Conservation (phyloP, 805 yeast genomes). For the Kodamaea restingae region DNA sequence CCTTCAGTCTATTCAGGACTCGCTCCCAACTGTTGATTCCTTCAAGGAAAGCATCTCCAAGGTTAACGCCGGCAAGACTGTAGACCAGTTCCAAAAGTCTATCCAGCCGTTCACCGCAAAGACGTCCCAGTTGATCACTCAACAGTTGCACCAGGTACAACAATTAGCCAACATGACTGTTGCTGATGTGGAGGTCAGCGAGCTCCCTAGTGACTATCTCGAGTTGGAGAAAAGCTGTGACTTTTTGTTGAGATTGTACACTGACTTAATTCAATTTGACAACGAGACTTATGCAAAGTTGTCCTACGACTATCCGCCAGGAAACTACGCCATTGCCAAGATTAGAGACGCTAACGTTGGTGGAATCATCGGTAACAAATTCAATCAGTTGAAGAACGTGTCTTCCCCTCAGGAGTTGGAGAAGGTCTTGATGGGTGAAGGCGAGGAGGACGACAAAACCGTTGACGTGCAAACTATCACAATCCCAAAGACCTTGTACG, state of each 20-base stretch:
- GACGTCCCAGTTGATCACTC: conserved; percentile 56
- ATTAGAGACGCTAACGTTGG: conserved; percentile 65
- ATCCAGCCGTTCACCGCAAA: conserved; percentile 55
- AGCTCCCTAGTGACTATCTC: conserved; percentile 69
- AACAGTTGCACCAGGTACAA: conserved; percentile 54
- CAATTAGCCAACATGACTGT: conserved; percentile 25
- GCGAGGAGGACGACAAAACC: conserved; percentile 14
- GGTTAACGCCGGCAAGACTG: conserved; percentile 38
- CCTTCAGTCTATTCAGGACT: conserved; percentile 38
- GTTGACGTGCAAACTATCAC: conserved; percentile 30
- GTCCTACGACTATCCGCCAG: conserved; percentile 80
- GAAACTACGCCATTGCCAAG: conserved; percentile 43
- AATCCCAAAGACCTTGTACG: conserved; percentile 69
- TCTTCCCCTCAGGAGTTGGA: conserved; percentile 65
- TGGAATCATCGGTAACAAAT: conserved; percentile 50
- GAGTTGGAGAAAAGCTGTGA: conserved; percentile 66
- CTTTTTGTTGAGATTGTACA: conserved; percentile 56
- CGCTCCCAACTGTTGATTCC: conserved; percentile 37
- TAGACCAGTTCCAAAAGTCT: conserved; percentile 41
- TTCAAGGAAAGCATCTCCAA: conserved; percentile 34
- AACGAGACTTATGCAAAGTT: conserved; percentile 64
- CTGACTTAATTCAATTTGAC: conserved; percentile 40
- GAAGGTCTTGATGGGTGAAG: conserved; percentile 43
- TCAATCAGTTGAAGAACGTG: conserved; percentile 59
- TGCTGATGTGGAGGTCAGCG: conserved; percentile 59